Conservation (phyloP, 495 filamentous ascomycete genomes). For the Hypoxylon intermedium region DNA sequence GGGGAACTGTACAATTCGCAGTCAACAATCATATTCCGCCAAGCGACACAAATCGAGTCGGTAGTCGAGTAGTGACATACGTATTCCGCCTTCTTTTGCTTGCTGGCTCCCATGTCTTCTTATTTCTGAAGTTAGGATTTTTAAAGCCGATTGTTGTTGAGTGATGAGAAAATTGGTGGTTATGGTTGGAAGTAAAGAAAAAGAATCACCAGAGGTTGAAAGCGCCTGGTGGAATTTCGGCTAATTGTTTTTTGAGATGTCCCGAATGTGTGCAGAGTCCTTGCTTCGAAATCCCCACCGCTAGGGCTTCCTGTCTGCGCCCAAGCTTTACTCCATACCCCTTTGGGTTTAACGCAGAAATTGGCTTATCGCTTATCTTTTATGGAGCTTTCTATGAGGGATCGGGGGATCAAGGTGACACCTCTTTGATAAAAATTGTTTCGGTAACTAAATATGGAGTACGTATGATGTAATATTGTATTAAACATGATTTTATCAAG, state of each 20-base stretch:
- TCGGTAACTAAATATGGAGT: too few species aligned
- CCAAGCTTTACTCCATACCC: background rate
- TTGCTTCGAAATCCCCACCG: constrained; percentile 17
- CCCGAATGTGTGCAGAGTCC: constrained; percentile 28
- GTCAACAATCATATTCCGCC: too few species aligned
- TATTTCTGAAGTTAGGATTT: constrained; percentile 91
- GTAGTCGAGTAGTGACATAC: constrained; percentile 15
- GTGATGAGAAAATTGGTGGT: constrained; percentile 19
- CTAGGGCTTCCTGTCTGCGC: constrained; percentile 25
- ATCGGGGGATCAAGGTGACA: too few species aligned
- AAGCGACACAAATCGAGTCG: too few species aligned
- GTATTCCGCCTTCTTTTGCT: constrained; percentile 92
- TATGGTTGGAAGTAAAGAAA: constrained; percentile 14
- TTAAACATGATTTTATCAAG: too few species aligned
- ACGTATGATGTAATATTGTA: too few species aligned
- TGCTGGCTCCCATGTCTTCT: constrained; percentile 99
- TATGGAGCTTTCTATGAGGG: too few species aligned
- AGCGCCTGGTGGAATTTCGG: constrained; percentile 32
- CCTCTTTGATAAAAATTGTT: too few species aligned
- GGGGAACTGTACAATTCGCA: constrained; percentile 69
- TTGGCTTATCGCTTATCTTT: background rate
- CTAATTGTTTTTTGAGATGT: constrained; percentile 41
- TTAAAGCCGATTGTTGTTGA: constrained; percentile 76
- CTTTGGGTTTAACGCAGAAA: background rate
- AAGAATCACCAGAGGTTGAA: constrained; percentile 17